Base-by-base conservation (phyloP, 805 yeast genomes). In the Helenozyma rhizophorensis region DNA sequence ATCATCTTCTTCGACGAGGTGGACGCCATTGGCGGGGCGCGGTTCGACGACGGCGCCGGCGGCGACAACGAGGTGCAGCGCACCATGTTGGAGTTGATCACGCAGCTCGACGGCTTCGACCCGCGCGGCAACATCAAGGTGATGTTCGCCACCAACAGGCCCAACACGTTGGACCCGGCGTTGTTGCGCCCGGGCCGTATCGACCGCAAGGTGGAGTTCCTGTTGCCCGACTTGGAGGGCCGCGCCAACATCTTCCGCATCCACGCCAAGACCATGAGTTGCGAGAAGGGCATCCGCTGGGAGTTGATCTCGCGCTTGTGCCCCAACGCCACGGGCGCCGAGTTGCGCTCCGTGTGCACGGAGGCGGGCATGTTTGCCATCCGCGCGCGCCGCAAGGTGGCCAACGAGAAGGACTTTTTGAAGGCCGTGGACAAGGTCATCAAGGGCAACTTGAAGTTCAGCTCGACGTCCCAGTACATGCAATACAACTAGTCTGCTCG, bases 321-420 rank as follows among this genome's bases (percentile, higher is more conserved):
- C 68, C 98, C 98, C 41, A 93, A 94, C 59, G 83, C 96, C 13
- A 93, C 98, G 1, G 99, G 99, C 62, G 99, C 99, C 3, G 98
- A 93, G 68, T 72, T 93, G 51, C 81, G 98, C 58, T 90, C 97
- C 6, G 98, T 93, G 12, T 93, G 98, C 62, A 93, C 98, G 1
- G 99, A 93, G 62, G 98, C 98, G 3, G 99, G 99, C 52, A 93
- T 93, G 98, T 93, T 89, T 71, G 98, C 99, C 27, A 93, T 93
- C 35, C 79, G 99, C 53, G 96, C 97, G 13, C 80, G 99, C 64
- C 78, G 98, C 68, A 93, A 93, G 70, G 96, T 93, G 26, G 97
- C 98, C 23, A 83, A 95, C 17, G 99, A 93, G 60, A 93, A 93
- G 72, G 99, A 93, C 62, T 93, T 93, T 73, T 70, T 93, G 52